phyloP scores from a whole-genome alignment of 495 filamentous ascomycete genomes.

The Penicillium daleae region DNA sequence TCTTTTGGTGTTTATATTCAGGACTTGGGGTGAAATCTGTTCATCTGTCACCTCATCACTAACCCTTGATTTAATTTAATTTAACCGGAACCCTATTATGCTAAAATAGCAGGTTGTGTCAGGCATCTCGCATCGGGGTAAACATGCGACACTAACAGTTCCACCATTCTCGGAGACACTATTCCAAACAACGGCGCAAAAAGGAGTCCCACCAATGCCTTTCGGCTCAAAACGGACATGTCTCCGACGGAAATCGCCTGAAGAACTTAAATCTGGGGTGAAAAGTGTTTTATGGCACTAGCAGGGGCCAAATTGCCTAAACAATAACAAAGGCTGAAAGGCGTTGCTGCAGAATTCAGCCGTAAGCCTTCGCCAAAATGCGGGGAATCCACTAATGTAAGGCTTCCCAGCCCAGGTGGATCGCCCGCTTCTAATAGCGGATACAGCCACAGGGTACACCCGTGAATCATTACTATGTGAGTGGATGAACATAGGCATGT shows the following conservation, averaged over 20 bases:
- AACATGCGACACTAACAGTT: constrained; percentile 1
- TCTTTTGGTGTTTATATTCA: constrained; percentile 1
- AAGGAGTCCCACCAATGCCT: constrained; percentile 8
- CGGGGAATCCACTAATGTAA: not conserved
- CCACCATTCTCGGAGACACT: not conserved
- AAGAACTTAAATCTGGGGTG: constrained; percentile 1
- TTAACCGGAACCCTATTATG: constrained; percentile 8
- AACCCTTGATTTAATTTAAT: constrained; percentile 7
- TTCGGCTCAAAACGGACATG: constrained; percentile 4
- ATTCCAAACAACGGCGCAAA: constrained; percentile 7
- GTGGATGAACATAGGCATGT: not conserved
- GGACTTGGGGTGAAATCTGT: not conserved
- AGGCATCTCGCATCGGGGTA: not conserved
- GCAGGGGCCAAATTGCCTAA: not conserved
- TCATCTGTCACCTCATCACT: not conserved
- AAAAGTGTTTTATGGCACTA: not conserved
- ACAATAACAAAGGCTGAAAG: constrained; percentile 1
- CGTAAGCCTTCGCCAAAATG: not conserved
- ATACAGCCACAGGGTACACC: not conserved
- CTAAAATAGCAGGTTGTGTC: not conserved
- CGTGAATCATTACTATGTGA: not conserved
- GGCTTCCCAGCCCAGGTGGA: not conserved
- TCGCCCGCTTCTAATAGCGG: not conserved
- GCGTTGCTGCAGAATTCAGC: constrained; percentile 2
- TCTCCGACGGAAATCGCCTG: not conserved